Conservation (phyloP, 2,329 filamentous ascomycete species). For the Fusarium sp. region DNA sequence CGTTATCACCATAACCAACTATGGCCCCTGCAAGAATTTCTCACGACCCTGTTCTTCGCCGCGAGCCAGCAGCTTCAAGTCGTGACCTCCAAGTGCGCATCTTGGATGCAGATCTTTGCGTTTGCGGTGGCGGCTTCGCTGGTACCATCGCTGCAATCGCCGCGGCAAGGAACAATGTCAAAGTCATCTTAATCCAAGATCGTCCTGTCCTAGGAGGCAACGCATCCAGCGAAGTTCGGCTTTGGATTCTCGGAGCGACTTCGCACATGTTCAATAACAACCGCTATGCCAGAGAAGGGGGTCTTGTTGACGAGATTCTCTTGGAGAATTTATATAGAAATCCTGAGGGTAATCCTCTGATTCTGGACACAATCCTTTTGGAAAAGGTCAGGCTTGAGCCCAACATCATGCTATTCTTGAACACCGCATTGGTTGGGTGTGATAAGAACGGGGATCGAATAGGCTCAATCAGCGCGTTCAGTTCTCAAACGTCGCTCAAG, state of each 20-base stretch:
- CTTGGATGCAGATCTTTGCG: slow-evolving; percentile 2
- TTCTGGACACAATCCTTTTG: slow-evolving; percentile 8
- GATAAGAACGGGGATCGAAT: not conserved
- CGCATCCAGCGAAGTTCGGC: slow-evolving; percentile 16
- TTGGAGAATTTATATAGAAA: slow-evolving; percentile 16
- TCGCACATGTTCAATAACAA: slow-evolving; percentile 26
- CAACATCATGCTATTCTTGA: slow-evolving; percentile 3
- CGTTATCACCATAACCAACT: not conserved
- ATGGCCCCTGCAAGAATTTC: slow-evolving; percentile 29
- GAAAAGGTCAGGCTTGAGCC: slow-evolving; percentile 13
- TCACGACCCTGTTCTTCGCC: slow-evolving; percentile 19
- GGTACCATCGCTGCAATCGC: slow-evolving; percentile 12
- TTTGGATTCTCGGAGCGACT: slow-evolving; percentile 23
- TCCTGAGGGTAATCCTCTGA: slow-evolving; percentile 12
- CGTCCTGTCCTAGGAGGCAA: slow-evolving; percentile 18
- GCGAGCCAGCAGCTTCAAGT: slow-evolving; percentile 15
- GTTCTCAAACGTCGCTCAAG: slow-evolving; percentile 5
- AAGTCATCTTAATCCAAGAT: slow-evolving; percentile 16
- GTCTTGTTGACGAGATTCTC: slow-evolving; percentile 23
- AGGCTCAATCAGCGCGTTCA: slow-evolving; percentile 8
- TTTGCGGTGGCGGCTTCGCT: slow-evolving; percentile 16
- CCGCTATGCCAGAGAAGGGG: slow-evolving; percentile 21
- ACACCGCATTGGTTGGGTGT: not conserved
- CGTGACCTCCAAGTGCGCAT: slow-evolving; percentile 17
- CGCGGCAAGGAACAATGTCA: slow-evolving; percentile 14